phyloP scores from a whole-genome alignment of 176 grass and related monocot species.

The Zizania latifolia region DNA sequence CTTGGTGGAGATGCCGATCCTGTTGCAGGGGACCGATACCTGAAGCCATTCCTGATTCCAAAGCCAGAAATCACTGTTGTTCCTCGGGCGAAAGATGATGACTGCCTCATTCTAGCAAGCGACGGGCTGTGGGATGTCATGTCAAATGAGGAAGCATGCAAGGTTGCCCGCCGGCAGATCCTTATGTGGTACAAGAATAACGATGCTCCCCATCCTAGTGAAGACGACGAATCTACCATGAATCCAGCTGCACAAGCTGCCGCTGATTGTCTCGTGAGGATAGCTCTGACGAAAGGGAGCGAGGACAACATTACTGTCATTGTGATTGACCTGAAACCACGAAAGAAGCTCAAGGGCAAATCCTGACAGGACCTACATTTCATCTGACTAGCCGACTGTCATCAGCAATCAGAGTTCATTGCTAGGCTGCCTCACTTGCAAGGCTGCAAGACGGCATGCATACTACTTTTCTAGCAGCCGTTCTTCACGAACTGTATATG shows the following conservation, averaged over 20 bases:
- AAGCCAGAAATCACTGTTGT: conserved; percentile 64
- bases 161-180: conserved; percentile 48
- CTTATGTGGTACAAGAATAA: conserved; percentile 62
- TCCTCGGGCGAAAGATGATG: conserved; percentile 55
- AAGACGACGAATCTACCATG: conserved; percentile 4
- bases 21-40: conserved; percentile 58
- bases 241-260: conserved; percentile 64
- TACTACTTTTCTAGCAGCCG: background rate
- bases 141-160: conserved; percentile 70
- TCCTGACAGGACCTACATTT: conserved; percentile 7
- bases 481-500: conserved; percentile 14
- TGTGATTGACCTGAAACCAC: conserved; percentile 57
- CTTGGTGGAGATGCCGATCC: background rate
- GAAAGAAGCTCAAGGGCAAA: conserved; percentile 58
- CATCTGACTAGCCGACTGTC: conserved; percentile 16
- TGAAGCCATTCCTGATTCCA: conserved; percentile 67
- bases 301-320: conserved; percentile 57
- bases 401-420: background rate
- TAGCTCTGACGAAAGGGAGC: conserved; percentile 54
- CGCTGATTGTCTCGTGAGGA: conserved; percentile 47
- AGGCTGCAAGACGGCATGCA: background rate
- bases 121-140: conserved; percentile 77
- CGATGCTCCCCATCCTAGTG: background rate
- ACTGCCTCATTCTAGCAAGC: conserved; percentile 59
- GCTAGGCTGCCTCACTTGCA: conserved; percentile 11